Evolutionary conservation across 2,329 filamentous ascomycete species (phyloP).

Genomic region (Emericellopsis atlantica): DNA sequence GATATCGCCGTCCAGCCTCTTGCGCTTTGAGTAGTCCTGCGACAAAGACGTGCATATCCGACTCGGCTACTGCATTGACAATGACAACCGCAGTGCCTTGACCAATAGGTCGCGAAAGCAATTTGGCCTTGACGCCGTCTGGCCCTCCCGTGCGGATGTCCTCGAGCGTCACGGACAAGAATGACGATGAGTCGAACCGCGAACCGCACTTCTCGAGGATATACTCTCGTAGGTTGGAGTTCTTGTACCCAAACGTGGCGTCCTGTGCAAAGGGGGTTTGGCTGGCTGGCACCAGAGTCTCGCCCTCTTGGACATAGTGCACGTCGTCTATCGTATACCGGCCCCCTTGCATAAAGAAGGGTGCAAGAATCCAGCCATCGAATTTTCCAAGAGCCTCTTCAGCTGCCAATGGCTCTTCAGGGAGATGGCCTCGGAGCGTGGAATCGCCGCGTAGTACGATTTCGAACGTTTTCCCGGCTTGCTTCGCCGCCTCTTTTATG

Average conservation of each 20-base stretch:
- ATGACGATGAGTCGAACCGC: conserved; percentile 10
- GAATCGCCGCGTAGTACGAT: conserved; percentile 45
- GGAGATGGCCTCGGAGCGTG: conserved; percentile 43
- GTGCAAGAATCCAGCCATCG: conserved; percentile 41
- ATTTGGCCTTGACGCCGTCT: conserved; percentile 9
- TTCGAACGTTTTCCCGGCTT: conserved; percentile 28
- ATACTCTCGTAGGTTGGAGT: conserved; percentile 33
- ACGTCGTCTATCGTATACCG: conserved; percentile 40
- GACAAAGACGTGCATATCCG: conserved; percentile 42
- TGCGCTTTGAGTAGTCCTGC: conserved; percentile 28
- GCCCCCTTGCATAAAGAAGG: conserved; percentile 47
- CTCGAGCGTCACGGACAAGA: conserved; percentile 13
- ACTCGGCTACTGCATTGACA: conserved; percentile 38
- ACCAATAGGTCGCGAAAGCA: conserved; percentile 14
- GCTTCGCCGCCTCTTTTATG: conserved; percentile 27
- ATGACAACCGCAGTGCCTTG: conserved; percentile 24
- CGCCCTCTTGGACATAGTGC: conserved; percentile 43
- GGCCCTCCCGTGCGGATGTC: conserved; percentile 18
- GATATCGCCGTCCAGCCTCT: too few relatives aligned
- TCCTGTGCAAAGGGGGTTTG: conserved; percentile 43
- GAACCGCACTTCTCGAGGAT: conserved; percentile 42
- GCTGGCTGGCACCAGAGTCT: conserved; percentile 24
- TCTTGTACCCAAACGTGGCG: conserved; percentile 42
- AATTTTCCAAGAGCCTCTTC: conserved; percentile 33
- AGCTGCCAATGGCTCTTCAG: conserved; percentile 37